A percentile compares a stretch with the other conserved stretches of the same genome.
Conservation (phyloP, 768 basidiomycete species). For the Leucocoprinus sp. region DNA sequence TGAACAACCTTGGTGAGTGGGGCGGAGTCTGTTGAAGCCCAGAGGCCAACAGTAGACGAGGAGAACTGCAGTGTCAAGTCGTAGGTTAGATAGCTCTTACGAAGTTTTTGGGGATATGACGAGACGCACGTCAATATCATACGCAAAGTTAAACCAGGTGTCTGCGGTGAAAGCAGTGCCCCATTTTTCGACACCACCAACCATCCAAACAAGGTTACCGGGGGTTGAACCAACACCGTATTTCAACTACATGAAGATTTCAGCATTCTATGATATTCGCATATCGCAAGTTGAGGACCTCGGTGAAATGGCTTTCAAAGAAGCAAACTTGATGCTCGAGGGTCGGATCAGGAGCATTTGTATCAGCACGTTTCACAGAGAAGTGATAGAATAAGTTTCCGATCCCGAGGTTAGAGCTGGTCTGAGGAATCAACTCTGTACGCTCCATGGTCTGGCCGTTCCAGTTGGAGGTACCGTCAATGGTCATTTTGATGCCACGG, state of each 20-base stretch:
- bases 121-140: slow-evolving; percentile 48
- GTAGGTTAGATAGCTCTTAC: neutral
- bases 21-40: slow-evolving; percentile 41
- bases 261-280: no score
- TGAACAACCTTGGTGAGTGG: slow-evolving; percentile 42
- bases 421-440: slow-evolving; percentile 36
- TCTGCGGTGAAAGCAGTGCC: slow-evolving; percentile 40
- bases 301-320: slow-evolving; percentile 59
- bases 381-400: slow-evolving; percentile 60
- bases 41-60: slow-evolving; percentile 45
- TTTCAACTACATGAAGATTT: slow-evolving; percentile 32
- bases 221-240: slow-evolving; percentile 44
- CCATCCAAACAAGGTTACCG: slow-evolving; percentile 47
- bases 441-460: slow-evolving; percentile 42
- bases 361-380: slow-evolving; percentile 39
- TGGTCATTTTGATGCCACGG: slow-evolving; percentile 45
- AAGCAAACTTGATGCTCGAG: slow-evolving; percentile 55
- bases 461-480: slow-evolving; percentile 47
- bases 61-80: slow-evolving; percentile 32
- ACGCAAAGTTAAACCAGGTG: slow-evolving; percentile 60
- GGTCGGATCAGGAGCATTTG: slow-evolving; percentile 43
- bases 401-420: slow-evolving; percentile 44
- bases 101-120: neutral
- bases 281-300: slow-evolving; percentile 23
- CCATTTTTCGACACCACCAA: slow-evolving; percentile 38